A percentile compares a stretch with the other conserved stretches of the same genome.
These are phyloP conservation scores for Arthroderma sp. DNA, from an alignment of 2,329 filamentous ascomycete species.

Conservation along the genomic window DNA sequence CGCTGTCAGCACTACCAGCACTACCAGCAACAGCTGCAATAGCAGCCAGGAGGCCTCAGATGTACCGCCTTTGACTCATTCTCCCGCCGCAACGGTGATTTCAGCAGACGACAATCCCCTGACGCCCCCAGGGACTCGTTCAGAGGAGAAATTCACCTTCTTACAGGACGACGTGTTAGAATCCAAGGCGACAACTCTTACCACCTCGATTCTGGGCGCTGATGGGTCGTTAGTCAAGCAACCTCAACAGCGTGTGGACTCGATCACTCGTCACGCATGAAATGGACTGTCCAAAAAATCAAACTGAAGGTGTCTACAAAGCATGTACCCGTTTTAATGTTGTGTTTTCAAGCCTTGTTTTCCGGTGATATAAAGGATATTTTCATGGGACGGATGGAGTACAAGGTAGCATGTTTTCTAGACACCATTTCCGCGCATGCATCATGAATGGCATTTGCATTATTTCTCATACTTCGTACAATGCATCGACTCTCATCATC, in stretches of 20 bases:
- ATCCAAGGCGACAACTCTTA: background rate
- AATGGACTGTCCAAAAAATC: no score
- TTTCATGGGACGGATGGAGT: background rate
- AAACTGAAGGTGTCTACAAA: background rate
- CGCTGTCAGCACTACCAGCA: no score
- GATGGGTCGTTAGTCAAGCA: background rate
- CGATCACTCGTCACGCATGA: background rate
- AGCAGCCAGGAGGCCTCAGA: constrained; percentile 3
- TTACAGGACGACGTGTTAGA: background rate
- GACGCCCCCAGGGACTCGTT: background rate
- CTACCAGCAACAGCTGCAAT: no score
- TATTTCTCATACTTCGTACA: background rate
- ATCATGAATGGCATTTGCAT: background rate
- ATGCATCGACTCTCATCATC: background rate
- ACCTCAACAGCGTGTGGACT: background rate
- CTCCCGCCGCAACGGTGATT: background rate
- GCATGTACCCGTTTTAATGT: background rate
- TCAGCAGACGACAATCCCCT: background rate
- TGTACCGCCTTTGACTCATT: constrained; percentile 7
- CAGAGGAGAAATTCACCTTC: background rate
- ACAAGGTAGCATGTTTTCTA: background rate
- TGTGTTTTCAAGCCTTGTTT: background rate
- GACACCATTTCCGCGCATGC: background rate
- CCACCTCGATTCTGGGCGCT: background rate
- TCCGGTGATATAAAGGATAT: background rate